Percentiles rank a stretch among this genome's conserved stretches.
These are phyloP conservation scores for Stylonectria norvegica DNA, from an alignment of 2,329 filamentous ascomycete genomes.

Conservation along the genomic window DNA sequence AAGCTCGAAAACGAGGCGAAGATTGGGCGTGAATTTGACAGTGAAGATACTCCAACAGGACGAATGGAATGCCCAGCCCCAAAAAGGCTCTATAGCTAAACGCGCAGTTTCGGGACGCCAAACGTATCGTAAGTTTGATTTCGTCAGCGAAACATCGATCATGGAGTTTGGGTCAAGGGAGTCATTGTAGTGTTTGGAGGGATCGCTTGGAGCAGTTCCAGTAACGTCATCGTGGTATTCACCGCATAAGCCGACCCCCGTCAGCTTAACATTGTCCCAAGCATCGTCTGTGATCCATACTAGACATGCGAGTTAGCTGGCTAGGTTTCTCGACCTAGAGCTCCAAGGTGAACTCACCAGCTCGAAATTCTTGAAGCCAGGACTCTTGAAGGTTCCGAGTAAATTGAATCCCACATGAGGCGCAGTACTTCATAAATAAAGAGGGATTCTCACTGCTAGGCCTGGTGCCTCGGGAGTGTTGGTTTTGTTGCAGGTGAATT, in stretches of 20 bases:
- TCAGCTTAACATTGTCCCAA: constrained; percentile 3
- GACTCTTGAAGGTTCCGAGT: neutral
- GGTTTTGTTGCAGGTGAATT: no score
- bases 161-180: constrained; percentile 1
- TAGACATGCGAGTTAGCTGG: constrained; percentile 1
- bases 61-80: constrained; percentile 13
- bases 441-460: neutral
- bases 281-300: constrained; percentile 9
- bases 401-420: constrained; percentile 7
- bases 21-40: neutral
- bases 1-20: constrained; percentile 5
- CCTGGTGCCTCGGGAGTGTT: no score
- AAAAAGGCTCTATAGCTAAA: constrained; percentile 2
- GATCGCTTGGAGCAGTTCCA: constrained; percentile 3
- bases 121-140: neutral
- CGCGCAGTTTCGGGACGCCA: constrained; percentile 1
- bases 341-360: constrained; percentile 7
- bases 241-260: constrained; percentile 10
- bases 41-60: constrained; percentile 13
- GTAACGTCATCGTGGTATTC: constrained; percentile 1
- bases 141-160: constrained; percentile 6
- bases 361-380: constrained; percentile 12
- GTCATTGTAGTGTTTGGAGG: constrained; percentile 4
- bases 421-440: constrained; percentile 5
- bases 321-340: no score